A percentile compares a stretch with the other conserved stretches of the same genome.
phyloP scores from a whole-genome alignment of 805 yeast genomes.

The Saccharomyces kudriavzevii region DNA sequence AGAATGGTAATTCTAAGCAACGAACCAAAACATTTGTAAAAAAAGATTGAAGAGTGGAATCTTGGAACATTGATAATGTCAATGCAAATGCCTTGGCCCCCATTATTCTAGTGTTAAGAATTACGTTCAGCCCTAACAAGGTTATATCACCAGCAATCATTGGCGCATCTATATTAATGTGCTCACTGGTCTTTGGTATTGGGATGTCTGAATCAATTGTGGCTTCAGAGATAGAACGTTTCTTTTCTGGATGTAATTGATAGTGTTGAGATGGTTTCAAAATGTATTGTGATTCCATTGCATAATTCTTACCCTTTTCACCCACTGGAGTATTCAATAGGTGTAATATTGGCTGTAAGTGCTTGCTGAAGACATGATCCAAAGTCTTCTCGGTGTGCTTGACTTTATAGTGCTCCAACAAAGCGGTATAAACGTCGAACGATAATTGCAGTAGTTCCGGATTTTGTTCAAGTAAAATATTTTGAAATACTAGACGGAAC shows the following conservation, averaged over 20 bases:
- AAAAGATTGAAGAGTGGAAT: conserved; percentile 34
- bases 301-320: conserved; percentile 76
- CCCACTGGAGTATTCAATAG: conserved; percentile 92
- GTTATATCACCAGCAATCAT: conserved; percentile 86
- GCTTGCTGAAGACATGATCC: conserved; percentile 47
- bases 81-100: conserved; percentile 73
- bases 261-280: conserved; percentile 59
- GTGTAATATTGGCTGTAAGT: conserved; percentile 52
- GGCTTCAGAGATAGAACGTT: conserved; percentile 25
- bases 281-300: conserved; percentile 68
- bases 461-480: conserved; percentile 83
- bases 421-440: conserved; percentile 46
- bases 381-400: conserved; percentile 34
- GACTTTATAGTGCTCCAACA: conserved; percentile 42
- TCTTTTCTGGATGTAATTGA: conserved; percentile 27
- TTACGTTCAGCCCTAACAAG: conserved; percentile 65
- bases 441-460: conserved; percentile 59
- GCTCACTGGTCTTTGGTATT: conserved; percentile 42
- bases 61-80: conserved; percentile 44
- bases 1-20: conserved; percentile 52
- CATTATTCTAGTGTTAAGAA: conserved; percentile 65
- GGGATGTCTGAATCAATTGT: conserved; percentile 36
- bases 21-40: conserved; percentile 31
- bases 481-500: conserved; percentile 74
- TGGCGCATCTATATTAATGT: conserved; percentile 87